Conservation (phyloP, 257 asterid species). For the Capsicum rhomboideum region DNA sequence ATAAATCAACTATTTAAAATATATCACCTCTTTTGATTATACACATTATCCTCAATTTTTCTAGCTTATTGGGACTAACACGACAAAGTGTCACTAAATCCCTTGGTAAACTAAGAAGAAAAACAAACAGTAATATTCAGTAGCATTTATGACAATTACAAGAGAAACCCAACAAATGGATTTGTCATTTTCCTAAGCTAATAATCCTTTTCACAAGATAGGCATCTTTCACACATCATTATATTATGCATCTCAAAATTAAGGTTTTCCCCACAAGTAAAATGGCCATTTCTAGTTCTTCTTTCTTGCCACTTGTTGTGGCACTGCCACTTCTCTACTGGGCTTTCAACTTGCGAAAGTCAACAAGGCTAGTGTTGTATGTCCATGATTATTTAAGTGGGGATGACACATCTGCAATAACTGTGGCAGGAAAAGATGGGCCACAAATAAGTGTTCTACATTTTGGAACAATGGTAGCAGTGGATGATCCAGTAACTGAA, state of each 20-base stretch:
- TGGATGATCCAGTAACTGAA: slow-evolving; percentile 42
- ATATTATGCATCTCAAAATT: not conserved
- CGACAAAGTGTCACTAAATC: not conserved
- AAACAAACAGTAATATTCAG: not conserved
- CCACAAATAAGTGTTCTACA: slow-evolving; percentile 18
- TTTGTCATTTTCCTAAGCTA: not conserved
- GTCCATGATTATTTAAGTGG: slow-evolving; percentile 41
- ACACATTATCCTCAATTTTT: too few relatives aligned
- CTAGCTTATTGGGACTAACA: not conserved
- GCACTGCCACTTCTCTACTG: slow-evolving; percentile 23
- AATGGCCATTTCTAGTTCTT: not conserved
- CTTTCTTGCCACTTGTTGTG: slow-evolving; percentile 17
- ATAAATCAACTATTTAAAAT: too few relatives aligned
- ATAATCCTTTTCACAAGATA: not conserved
- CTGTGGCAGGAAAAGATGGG: slow-evolving; percentile 36
- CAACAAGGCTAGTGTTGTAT: slow-evolving; percentile 31
- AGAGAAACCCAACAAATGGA: not conserved
- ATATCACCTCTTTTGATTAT: too few relatives aligned
- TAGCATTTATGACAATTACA: not conserved
- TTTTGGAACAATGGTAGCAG: slow-evolving; percentile 37
- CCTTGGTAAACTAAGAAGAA: not conserved
- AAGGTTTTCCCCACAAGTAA: not conserved
- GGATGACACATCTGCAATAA: slow-evolving; percentile 24
- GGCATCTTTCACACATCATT: not conserved
- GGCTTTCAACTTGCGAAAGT: slow-evolving; percentile 14